Evolutionary conservation across 2,329 filamentous ascomycete species (phyloP).

Genomic region (Xylariaceae sp.): DNA sequence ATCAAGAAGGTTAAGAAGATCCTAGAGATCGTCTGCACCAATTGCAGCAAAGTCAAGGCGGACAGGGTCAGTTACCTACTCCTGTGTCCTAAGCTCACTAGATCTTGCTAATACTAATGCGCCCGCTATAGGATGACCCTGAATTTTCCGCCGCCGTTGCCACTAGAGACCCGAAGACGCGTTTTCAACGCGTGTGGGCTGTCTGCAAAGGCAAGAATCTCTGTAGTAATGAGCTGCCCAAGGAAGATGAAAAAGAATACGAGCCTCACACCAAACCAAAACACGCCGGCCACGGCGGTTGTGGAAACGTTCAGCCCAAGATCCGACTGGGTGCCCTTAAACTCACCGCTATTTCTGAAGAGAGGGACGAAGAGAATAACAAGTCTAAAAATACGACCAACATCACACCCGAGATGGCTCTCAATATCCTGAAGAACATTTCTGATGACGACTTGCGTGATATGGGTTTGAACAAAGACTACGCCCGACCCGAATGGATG

Average conservation of each 20-base stretch:
- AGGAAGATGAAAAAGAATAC: conserved; percentile 63
- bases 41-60: conserved; percentile 94
- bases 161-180: conserved; percentile 85
- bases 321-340: conserved; percentile 84
- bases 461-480: conserved; percentile 90
- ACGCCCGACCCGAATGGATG: conserved; percentile 98
- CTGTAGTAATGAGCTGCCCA: conserved; percentile 75
- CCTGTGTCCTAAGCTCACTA: conserved; percentile 47
- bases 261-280: conserved; percentile 52
- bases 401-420: conserved; percentile 77
- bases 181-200: conserved; percentile 89
- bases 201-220: conserved; percentile 82
- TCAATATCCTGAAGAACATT: conserved; percentile 83
- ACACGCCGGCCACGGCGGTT: conserved; percentile 73
- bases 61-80: conserved; percentile 87
- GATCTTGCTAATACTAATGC: conserved; percentile 56
- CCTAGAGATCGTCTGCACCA: conserved; percentile 97
- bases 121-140: conserved; percentile 64
- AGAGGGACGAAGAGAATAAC: conserved; percentile 68
- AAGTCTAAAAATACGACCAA: conserved; percentile 71
- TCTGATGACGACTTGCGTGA: conserved; percentile 73
- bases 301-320: conserved; percentile 83
- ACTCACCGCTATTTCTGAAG: conserved; percentile 70
- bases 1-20: conserved; percentile 99
- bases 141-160: conserved; percentile 77